phyloP scores from a whole-genome alignment of 495 filamentous ascomycete genomes.

The Penicillium mononematosum region DNA sequence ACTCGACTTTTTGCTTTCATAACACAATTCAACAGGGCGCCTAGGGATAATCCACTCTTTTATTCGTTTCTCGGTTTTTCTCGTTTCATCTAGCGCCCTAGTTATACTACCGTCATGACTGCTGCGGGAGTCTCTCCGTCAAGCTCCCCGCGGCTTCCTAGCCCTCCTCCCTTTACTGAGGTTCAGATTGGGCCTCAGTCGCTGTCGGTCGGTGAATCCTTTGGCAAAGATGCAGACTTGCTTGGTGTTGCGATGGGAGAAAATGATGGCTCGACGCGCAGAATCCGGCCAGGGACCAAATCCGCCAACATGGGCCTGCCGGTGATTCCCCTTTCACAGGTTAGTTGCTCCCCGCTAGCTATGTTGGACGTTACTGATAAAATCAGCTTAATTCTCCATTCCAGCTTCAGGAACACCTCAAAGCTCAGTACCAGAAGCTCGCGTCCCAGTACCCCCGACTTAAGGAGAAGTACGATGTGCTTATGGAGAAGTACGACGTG shows the following conservation, averaged over 20 bases:
- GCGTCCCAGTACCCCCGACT: slow-evolving; percentile 36
- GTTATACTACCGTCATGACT: slow-evolving; percentile 39
- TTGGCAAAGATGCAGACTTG: slow-evolving; percentile 36
- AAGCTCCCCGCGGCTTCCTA: slow-evolving; percentile 82
- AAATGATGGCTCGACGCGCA: slow-evolving; percentile 67
- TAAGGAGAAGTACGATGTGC: no score
- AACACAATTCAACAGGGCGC: slow-evolving; percentile 13
- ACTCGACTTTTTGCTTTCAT: slow-evolving; percentile 17
- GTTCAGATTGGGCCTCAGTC: slow-evolving; percentile 86
- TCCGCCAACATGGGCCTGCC: slow-evolving; percentile 92
- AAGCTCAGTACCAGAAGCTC: slow-evolving; percentile 80
- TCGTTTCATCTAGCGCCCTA: slow-evolving; percentile 24
- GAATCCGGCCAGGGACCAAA: slow-evolving; percentile 90
- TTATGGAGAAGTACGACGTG: no score
- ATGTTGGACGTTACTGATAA: slow-evolving; percentile 20
- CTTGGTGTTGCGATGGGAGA: slow-evolving; percentile 48
- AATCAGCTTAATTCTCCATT: slow-evolving; percentile 87
- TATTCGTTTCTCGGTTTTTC: slow-evolving; percentile 19
- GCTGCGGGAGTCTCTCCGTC: slow-evolving; percentile 62
- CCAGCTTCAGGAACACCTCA: slow-evolving; percentile 96
- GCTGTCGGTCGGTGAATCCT: slow-evolving; percentile 60
- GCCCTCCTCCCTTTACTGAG: slow-evolving; percentile 85
- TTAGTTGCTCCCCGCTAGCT: slow-evolving; percentile 36
- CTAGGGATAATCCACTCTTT: slow-evolving; percentile 27
- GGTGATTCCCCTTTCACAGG: slow-evolving; percentile 78